Percentiles rank a stretch among this genome's conserved stretches.
phyloP scores from a whole-genome alignment of 306 rosid genomes.

The Hippophae gyantsensis region DNA sequence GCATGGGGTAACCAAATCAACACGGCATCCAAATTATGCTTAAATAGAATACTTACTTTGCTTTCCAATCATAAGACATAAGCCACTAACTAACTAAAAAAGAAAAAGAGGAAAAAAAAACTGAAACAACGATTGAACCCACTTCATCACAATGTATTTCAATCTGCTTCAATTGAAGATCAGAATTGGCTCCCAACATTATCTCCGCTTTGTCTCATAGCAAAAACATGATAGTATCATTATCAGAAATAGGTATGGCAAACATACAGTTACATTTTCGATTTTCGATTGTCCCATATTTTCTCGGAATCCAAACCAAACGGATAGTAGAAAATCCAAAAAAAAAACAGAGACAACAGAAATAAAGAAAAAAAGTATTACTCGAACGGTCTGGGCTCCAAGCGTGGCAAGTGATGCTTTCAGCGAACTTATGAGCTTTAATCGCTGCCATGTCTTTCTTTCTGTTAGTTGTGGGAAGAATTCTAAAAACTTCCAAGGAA shows the following conservation, averaged over 20 bases:
- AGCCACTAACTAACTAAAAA: no score
- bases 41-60: no score
- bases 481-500: neutral
- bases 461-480: conserved; percentile 5
- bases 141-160: no score
- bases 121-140: no score
- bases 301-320: conserved; percentile 15
- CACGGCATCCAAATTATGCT: no score
- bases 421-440: conserved; percentile 66
- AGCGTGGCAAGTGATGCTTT: conserved; percentile 79
- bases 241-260: neutral
- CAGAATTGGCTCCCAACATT: no score
- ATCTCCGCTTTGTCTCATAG: no score
- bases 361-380: conserved; percentile 17
- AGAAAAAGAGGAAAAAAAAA: no score
- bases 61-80: no score
- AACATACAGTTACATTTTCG: neutral
- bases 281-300: neutral
- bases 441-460: conserved; percentile 52
- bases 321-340: neutral
- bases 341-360: no score
- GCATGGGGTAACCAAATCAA: no score
- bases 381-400: conserved; percentile 93
- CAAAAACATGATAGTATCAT: neutral
- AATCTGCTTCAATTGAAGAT: no score